These are phyloP conservation scores for Colletotrichum theobromicola DNA, from an alignment of 2,329 filamentous ascomycete genomes.

Conservation along the genomic window DNA sequence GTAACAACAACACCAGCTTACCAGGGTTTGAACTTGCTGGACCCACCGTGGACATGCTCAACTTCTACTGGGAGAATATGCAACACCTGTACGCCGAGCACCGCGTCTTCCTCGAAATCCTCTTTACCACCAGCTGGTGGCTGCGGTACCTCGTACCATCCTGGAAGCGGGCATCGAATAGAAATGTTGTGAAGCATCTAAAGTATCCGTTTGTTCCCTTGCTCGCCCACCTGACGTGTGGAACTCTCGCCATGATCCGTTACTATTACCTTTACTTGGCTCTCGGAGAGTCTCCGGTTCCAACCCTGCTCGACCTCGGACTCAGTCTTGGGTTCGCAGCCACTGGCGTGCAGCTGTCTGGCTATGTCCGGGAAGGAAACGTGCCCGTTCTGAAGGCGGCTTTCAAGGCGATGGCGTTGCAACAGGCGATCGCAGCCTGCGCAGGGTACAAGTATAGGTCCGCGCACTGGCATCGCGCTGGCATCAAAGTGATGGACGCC, in stretches of 20 bases:
- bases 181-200: not conserved
- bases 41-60: not conserved
- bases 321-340: not conserved
- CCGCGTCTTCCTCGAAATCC: not conserved
- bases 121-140: not conserved
- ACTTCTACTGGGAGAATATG: not conserved
- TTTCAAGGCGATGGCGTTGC: not conserved
- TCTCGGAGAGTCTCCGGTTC: not conserved
- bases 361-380: not conserved
- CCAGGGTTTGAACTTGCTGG: not conserved
- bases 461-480: conserved; percentile 7
- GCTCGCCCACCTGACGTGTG: not conserved
- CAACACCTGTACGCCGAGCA: not conserved
- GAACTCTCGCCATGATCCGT: not conserved
- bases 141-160: not conserved
- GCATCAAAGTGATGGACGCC: not conserved
- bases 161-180: not conserved
- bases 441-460: not conserved
- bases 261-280: not conserved
- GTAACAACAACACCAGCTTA: not conserved
- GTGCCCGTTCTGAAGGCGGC: not conserved
- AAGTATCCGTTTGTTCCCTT: not conserved
- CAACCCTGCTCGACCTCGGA: not conserved
- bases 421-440: not conserved
- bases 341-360: not conserved